Evolutionary conservation across 306 rosid species (phyloP).

Genomic region (Lathyrus oleraceus): DNA sequence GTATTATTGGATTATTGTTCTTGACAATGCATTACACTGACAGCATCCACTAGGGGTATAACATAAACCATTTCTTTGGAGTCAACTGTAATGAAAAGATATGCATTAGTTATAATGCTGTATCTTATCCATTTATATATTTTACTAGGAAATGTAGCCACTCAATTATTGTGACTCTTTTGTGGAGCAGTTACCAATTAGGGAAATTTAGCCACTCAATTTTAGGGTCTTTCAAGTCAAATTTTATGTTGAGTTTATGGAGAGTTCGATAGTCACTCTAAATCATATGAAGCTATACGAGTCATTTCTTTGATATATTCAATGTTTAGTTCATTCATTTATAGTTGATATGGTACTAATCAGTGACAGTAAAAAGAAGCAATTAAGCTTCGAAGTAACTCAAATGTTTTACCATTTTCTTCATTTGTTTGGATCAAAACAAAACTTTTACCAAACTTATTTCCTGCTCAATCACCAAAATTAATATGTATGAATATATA

Average conservation of each 20-base stretch:
- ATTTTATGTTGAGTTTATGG: not conserved
- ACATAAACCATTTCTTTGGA: not conserved
- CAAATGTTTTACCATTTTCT: too few relatives aligned
- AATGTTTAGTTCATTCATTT: too few relatives aligned
- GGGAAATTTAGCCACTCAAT: not conserved
- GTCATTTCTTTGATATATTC: too few relatives aligned
- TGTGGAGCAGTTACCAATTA: not conserved
- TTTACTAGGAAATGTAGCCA: not conserved
- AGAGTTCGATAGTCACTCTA: not conserved
- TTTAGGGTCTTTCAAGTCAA: not conserved
- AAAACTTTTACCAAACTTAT: not conserved
- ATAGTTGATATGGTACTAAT: too few relatives aligned
- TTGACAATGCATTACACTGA: not conserved
- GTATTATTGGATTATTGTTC: not conserved
- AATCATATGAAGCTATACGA: too few relatives aligned
- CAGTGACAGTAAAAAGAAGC: too few relatives aligned
- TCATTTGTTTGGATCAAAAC: not conserved
- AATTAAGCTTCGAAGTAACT: too few relatives aligned
- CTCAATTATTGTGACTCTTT: not conserved
- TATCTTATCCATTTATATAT: not conserved
- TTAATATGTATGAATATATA: not conserved
- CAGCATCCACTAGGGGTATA: not conserved
- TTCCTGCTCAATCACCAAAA: not conserved
- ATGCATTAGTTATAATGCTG: not conserved
- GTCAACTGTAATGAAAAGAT: constrained; percentile 6